Evolutionary conservation across 345 rosid species (phyloP).

Genomic region (Rhodamnia rubescens): DNA sequence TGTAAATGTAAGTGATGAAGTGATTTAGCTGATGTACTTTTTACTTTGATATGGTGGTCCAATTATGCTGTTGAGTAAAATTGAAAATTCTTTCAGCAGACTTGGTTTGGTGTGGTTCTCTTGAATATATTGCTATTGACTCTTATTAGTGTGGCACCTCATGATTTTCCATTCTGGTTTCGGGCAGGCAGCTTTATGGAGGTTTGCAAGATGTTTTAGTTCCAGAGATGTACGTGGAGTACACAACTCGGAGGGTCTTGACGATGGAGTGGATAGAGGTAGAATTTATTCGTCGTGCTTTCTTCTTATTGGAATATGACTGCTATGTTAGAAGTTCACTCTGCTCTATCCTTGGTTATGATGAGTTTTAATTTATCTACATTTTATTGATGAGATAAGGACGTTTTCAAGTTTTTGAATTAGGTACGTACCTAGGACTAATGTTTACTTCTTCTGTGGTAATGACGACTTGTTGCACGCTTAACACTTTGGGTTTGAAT

Average conservation of each 20-base stretch:
- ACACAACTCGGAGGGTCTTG: constrained; percentile 79
- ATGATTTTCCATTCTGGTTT: constrained; percentile 3
- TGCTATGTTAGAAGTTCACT: neutral
- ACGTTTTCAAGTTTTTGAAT: neutral
- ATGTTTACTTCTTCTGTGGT: neutral
- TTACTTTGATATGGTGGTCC: neutral
- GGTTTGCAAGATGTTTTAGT: constrained; percentile 64
- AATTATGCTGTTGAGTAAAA: neutral
- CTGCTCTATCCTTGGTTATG: neutral
- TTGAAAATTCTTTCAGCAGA: neutral
- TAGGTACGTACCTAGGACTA: neutral
- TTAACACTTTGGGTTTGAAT: neutral
- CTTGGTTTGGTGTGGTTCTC: neutral
- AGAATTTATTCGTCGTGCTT: neutral
- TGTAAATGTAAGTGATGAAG: neutral
- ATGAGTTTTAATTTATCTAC: neutral
- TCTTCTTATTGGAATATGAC: neutral
- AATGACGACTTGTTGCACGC: neutral
- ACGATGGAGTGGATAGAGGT: constrained; percentile 99
- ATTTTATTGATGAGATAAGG: neutral
- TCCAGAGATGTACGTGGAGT: constrained; percentile 72
- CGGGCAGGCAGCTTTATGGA: constrained; percentile 67
- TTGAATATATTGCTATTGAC: neutral
- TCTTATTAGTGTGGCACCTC: neutral
- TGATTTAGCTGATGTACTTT: neutral